These are phyloP conservation scores for Gremmenia infestans DNA, from an alignment of 2,329 filamentous ascomycete genomes.

Conservation along the genomic window DNA sequence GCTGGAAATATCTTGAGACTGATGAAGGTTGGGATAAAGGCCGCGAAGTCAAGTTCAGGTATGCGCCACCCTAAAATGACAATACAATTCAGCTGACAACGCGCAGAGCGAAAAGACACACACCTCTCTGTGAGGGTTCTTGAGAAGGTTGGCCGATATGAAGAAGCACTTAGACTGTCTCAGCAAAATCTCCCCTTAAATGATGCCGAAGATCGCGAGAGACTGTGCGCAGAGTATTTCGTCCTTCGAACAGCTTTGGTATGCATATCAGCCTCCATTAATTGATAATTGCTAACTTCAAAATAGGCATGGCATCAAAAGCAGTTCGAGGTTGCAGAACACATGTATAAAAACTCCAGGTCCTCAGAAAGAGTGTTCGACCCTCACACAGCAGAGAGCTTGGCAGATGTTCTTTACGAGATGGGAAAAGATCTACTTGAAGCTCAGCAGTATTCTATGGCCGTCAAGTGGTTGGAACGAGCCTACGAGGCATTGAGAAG, in stretches of 20 bases:
- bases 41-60: constrained; percentile 59
- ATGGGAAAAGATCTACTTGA: constrained; percentile 59
- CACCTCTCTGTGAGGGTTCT: constrained; percentile 57
- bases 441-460: constrained; percentile 48
- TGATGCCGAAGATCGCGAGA: constrained; percentile 28
- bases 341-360: constrained; percentile 63
- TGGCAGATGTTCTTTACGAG: constrained; percentile 65
- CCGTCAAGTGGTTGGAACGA: constrained; percentile 69
- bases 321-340: constrained; percentile 70
- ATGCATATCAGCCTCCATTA: constrained; percentile 8
- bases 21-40: constrained; percentile 63
- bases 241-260: constrained; percentile 50
- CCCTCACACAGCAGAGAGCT: constrained; percentile 48
- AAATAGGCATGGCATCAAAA: constrained; percentile 69
- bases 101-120: constrained; percentile 38
- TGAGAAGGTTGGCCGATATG: constrained; percentile 57
- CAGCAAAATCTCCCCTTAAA: constrained; percentile 20
- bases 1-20: constrained; percentile 47
- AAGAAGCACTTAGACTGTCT: constrained; percentile 35
- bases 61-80: constrained; percentile 22
- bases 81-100: constrained; percentile 3
- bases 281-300: constrained; percentile 20
- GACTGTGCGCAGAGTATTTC: constrained; percentile 30
- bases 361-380: constrained; percentile 39
- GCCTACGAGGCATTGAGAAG: constrained; percentile 54